Evolutionary conservation across 257 asterid species (phyloP).

Genomic region (Plantago major): DNA sequence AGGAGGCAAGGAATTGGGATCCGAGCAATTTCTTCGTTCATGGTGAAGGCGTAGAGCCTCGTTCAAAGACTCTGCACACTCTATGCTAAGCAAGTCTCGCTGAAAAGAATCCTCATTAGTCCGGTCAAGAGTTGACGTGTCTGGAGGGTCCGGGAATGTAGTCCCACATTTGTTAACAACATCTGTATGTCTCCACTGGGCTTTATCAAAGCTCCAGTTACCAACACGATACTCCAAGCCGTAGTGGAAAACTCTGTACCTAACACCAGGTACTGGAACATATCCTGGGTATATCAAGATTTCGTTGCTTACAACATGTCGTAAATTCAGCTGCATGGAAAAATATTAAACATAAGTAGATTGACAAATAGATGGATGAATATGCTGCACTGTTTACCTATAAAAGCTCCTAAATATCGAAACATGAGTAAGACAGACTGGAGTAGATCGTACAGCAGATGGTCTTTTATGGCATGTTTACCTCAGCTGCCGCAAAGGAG

Average conservation of each 20-base stretch:
- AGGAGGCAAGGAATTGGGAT: conserved; percentile 33
- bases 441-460: no score
- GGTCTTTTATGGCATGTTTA: conserved; percentile 11
- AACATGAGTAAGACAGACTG: no score
- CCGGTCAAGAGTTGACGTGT: conserved; percentile 53
- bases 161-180: conserved; percentile 76
- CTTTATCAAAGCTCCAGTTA: conserved; percentile 91
- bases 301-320: conserved; percentile 61
- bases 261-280: conserved; percentile 64
- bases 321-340: conserved; percentile 61
- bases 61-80: conserved; percentile 61
- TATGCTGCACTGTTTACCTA: background rate
- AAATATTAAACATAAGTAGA: conserved; percentile 3
- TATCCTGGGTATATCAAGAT: conserved; percentile 92
- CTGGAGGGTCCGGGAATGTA: conserved; percentile 80
- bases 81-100: conserved; percentile 89
- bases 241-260: conserved; percentile 78
- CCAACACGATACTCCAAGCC: conserved; percentile 85
- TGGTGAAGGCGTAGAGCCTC: conserved; percentile 66
- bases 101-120: conserved; percentile 39
- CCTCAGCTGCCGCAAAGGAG: conserved; percentile 99
- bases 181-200: conserved; percentile 73
- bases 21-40: conserved; percentile 48
- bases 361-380: background rate
- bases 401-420: background rate